These are phyloP conservation scores for Sequoiadendron giganteum DNA, from an alignment of 75 land plant genomes.

Conservation along the genomic window DNA sequence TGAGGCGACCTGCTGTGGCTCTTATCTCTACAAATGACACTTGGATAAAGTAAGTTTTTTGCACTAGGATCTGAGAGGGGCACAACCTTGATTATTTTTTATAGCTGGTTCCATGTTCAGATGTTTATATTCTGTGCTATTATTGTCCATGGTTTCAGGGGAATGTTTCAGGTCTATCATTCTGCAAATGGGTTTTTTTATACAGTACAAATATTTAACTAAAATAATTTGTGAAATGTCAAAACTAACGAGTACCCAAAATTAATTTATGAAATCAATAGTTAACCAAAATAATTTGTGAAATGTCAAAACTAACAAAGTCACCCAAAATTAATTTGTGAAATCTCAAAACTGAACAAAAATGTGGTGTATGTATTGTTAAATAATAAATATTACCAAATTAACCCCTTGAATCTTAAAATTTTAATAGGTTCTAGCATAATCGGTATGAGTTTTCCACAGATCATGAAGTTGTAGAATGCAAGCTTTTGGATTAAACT, in stretches of 20 bases:
- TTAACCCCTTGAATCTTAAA: neutral
- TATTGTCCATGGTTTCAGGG: neutral
- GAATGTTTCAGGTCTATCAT: neutral
- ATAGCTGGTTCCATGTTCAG: neutral
- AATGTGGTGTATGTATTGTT: neutral
- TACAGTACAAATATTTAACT: too few species aligned
- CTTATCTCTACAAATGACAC: slow-evolving; percentile 83
- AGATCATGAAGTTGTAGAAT: too few species aligned
- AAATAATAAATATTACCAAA: neutral
- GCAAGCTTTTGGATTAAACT: too few species aligned
- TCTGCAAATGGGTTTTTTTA: neutral
- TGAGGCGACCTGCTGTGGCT: slow-evolving; percentile 89
- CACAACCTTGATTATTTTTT: neutral
- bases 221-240: neutral
- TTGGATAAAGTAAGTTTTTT: slow-evolving; percentile 86
- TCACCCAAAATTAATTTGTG: neutral
- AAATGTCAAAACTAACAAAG: neutral
- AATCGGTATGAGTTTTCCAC: too few species aligned
- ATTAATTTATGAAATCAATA: neutral
- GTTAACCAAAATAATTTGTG: neutral
- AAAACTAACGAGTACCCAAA: neutral
- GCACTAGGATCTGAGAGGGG: neutral
- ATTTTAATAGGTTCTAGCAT: too few species aligned
- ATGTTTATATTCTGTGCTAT: neutral
- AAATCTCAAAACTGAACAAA: neutral